Evolutionary conservation across 805 yeast genomes (phyloP).

Genomic region (Candida nonsorbophila): DNA sequence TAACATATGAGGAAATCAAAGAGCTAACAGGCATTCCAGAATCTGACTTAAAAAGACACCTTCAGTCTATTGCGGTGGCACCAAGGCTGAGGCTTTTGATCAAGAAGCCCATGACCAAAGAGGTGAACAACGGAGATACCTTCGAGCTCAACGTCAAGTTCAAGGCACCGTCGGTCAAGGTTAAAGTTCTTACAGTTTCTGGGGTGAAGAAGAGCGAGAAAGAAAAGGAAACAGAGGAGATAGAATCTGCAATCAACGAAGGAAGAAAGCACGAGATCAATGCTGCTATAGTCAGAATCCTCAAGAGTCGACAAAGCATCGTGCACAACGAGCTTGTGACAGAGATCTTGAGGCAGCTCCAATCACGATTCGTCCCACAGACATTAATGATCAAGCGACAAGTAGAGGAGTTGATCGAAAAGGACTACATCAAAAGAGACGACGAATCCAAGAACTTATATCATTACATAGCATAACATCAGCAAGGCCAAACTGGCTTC

Average conservation of each 20-base stretch:
- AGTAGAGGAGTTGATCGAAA: constrained; percentile 68
- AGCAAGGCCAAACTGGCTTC: background rate
- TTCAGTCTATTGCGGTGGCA: constrained; percentile 81
- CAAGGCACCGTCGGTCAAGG: constrained; percentile 59
- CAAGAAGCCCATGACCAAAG: constrained; percentile 72
- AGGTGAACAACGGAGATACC: constrained; percentile 55
- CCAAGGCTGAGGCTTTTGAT: constrained; percentile 71
- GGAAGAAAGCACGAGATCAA: constrained; percentile 67
- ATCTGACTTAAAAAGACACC: constrained; percentile 65
- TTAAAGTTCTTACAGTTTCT: constrained; percentile 68
- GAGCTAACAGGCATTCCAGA: constrained; percentile 68
- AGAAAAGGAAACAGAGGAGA: constrained; percentile 49
- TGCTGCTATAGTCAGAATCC: constrained; percentile 83
- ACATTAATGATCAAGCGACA: constrained; percentile 64
- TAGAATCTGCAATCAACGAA: constrained; percentile 52
- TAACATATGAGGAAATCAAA: constrained; percentile 58
- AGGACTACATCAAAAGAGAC: constrained; percentile 76
- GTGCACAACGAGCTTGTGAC: constrained; percentile 62
- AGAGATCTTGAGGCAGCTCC: constrained; percentile 57
- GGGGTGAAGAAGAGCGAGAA: constrained; percentile 38
- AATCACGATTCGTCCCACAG: constrained; percentile 63
- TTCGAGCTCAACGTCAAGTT: constrained; percentile 68
- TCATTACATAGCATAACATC: constrained; percentile 56
- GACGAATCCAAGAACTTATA: constrained; percentile 53
- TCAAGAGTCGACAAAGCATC: constrained; percentile 67